phyloP scores from a whole-genome alignment of 2,329 filamentous ascomycete genomes.

The Ambrosiella beaveri region DNA sequence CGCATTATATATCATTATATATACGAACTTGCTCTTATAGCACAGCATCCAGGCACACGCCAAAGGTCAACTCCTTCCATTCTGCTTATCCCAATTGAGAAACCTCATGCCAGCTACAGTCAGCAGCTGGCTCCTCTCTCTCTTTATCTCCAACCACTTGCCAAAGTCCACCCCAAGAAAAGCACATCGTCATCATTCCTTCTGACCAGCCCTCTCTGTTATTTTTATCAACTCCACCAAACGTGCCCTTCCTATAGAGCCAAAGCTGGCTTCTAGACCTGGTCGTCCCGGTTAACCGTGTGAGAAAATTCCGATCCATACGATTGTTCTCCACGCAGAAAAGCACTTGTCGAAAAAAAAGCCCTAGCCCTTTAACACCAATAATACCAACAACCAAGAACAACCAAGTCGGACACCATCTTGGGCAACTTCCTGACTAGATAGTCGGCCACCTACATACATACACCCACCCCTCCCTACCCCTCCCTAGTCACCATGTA shows the following conservation, averaged over 20 bases:
- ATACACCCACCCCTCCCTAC: neutral
- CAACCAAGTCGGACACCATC: too few species aligned
- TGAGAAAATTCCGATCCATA: neutral
- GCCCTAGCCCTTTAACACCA: neutral
- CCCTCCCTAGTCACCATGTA: neutral
- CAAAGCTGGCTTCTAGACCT: neutral
- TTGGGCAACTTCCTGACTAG: too few species aligned
- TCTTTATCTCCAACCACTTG: neutral
- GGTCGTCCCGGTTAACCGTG: neutral
- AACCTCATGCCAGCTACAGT: neutral
- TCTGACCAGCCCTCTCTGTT: neutral
- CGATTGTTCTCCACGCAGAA: neutral
- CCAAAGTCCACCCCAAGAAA: neutral
- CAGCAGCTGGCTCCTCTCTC: neutral
- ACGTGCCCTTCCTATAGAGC: neutral
- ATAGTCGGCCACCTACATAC: neutral
- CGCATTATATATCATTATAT: neutral
- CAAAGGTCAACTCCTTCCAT: neutral
- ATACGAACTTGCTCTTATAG: neutral
- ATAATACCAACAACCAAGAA: too few species aligned
- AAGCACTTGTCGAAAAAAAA: neutral
- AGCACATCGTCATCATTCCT: neutral
- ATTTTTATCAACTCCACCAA: neutral
- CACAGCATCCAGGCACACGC: too few species aligned
- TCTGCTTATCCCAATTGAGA: neutral